Base-by-base conservation (phyloP, 108 stramenopile genomes). In the Schizochytrium sp. region DNA sequence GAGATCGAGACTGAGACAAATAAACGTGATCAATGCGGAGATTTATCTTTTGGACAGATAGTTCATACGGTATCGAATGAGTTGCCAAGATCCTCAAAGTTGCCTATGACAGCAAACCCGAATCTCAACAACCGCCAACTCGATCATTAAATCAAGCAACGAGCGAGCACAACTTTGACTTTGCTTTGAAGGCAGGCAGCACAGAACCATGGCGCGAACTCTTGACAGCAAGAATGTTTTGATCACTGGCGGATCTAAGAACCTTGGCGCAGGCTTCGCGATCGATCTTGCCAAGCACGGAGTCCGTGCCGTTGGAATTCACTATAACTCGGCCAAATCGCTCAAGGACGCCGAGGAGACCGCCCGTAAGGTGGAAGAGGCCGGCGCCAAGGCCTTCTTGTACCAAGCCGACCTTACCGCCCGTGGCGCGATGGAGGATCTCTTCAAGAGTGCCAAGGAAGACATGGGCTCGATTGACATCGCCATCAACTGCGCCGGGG, bases 231-330 rank as follows among this genome's bases (percentile, higher is more conserved):
- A 69, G 28, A 69, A 38, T 0, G 64, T 44, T 69, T 44, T 69
- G 42, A 69, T 69, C 2, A 38, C 64, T 7, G 64, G 64, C 64
- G 64, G 64, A 69, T 69, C 64, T 44, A 69, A 69, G 64, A 69
- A 69, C 28, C 64, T 69, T 38, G 64, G 64, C 8, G 64, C 64
- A 69, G 15, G 19, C 64, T 13, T 69, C 28, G 64, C 64, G 1
- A 7, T 28, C 1, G 64, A 69, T 69, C 64, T 69, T 69, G 64
- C 64, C 64, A 44, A 69, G 28, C 64, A 69, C 44, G 64, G 64
- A 0, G 2, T 69, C 5, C 42, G 42, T 8, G 12, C 19, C 15
- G 15, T 69, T 8, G 64, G 64, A 2, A 7, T 69, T 15, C 64
- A 69, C 28, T 69, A 13, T 44, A 69, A 69, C 64, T 44, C 42